phyloP scores from a whole-genome alignment of 2,329 filamentous ascomycete genomes.

The Nemania diffusa region DNA sequence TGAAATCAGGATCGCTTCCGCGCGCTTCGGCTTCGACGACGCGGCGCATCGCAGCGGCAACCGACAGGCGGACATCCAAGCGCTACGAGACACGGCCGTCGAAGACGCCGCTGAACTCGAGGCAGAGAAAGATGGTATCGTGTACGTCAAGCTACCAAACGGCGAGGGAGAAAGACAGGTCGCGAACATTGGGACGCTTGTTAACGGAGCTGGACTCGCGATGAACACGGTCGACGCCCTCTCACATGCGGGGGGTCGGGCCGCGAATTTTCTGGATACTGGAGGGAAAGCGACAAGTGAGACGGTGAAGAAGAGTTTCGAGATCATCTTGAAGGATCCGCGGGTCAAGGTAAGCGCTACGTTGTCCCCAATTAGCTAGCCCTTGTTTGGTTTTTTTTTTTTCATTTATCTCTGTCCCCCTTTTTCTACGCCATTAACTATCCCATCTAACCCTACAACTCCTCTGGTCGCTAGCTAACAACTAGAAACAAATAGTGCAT shows the following conservation, averaged over 20 bases:
- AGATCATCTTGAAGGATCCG: slow-evolving; percentile 75
- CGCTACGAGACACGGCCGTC: slow-evolving; percentile 60
- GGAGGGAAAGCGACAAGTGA: slow-evolving; percentile 87
- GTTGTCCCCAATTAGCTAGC: neutral
- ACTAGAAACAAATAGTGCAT: slow-evolving; percentile 49
- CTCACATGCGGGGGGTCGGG: slow-evolving; percentile 70
- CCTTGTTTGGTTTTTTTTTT: neutral
- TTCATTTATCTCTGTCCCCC: neutral
- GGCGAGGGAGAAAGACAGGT: slow-evolving; percentile 51
- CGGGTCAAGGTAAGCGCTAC: slow-evolving; percentile 71
- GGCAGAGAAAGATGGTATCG: slow-evolving; percentile 77
- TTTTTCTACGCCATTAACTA: neutral
- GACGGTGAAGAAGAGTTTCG: slow-evolving; percentile 82
- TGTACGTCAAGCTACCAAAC: slow-evolving; percentile 72
- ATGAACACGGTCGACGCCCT: slow-evolving; percentile 93
- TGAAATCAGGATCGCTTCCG: slow-evolving; percentile 60
- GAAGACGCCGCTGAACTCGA: slow-evolving; percentile 68
- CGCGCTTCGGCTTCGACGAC: slow-evolving; percentile 75
- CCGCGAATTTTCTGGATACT: slow-evolving; percentile 88
- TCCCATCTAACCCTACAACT: neutral
- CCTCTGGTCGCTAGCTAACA: neutral
- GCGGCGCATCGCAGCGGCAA: slow-evolving; percentile 71
- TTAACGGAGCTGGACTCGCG: slow-evolving; percentile 88
- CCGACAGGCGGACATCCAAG: slow-evolving; percentile 70
- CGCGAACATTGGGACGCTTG: slow-evolving; percentile 77